Evolutionary conservation across 257 asterid species (phyloP), one percentile per base, ranked within the genome.

Genomic region (Solanum sparsipilum): DNA sequence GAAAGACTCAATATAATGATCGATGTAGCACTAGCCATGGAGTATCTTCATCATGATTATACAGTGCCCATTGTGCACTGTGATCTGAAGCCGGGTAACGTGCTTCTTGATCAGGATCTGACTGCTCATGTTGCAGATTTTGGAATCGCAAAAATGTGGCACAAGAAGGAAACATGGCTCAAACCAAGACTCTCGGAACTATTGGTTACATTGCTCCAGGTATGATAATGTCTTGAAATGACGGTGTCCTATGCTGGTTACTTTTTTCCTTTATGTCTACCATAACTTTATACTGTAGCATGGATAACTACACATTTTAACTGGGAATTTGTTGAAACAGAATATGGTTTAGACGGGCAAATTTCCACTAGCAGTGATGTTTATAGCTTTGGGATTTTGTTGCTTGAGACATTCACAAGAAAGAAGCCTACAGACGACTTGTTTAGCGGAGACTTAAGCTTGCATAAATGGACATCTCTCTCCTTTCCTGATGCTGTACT

Each of bases 171-270:
- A 71, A 85, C 15, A 32, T 48, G 5, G 44, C 87, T 41, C 91
- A 35, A 60, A 92, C 93, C 36, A 89, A 34, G 58, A 90, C 92
- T 41, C 72, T 93, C 83, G 94, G 93, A 75, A 92, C 94, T 46
- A 88, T 91, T 4, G 93, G 93, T 11, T 92, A 92, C 44, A 87
- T 91, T 70, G 93, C 94, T 86, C 94, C 93, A 91, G 94, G 94
- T 91, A 90, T 39, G 76, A 36, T 44, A 81, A 70, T 44, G 34
- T 44, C 23, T n/a, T 27, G 65, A 44, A 71, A 13, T 86, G 74
- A 9, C 31, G 58, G 10, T 86, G 35, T 13, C 70, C 48, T 73
- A 27, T 20, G 35, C 29, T 48, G 23, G 73, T 86, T 39, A 27
- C 39, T 27, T 86, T 48, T 32, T 36, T 72, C 41, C 34, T 23